Percentiles rank a stretch among this genome's conserved stretches.
These are phyloP conservation scores for Leccinum barrowsii DNA, from an alignment of 768 basidiomycete genomes.

Conservation along the genomic window DNA sequence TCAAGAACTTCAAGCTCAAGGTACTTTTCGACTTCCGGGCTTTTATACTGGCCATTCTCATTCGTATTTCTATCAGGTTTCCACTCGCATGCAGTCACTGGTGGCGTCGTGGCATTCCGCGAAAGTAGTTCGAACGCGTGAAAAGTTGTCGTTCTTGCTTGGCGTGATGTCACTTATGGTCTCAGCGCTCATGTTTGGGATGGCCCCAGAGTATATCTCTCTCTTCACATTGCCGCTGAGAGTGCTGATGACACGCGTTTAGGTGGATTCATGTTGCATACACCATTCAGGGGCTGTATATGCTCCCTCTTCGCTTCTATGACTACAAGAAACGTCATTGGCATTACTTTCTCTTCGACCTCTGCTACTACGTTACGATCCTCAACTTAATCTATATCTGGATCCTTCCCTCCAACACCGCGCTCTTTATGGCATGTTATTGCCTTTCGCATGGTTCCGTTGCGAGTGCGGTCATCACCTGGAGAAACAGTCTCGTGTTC, in stretches of 20 bases:
- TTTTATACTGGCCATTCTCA: constrained; percentile 2
- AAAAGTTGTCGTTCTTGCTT: constrained; percentile 88
- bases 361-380: constrained; percentile 92
- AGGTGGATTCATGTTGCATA: constrained; percentile 91
- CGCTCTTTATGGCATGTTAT: constrained; percentile 89
- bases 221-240: not conserved
- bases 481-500: constrained; percentile 98
- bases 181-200: constrained; percentile 84
- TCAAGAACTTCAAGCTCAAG: constrained; percentile 84
- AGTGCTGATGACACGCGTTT: constrained; percentile 12
- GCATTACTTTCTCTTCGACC: constrained; percentile 92
- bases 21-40: constrained; percentile 36
- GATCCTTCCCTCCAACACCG: constrained; percentile 73
- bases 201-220: constrained; percentile 69
- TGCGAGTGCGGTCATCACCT: constrained; percentile 94
- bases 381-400: constrained; percentile 92
- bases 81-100: constrained; percentile 74
- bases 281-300: constrained; percentile 70
- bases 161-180: constrained; percentile 88
- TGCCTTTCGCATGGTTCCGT: constrained; percentile 88
- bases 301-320: constrained; percentile 80
- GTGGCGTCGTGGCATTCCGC: constrained; percentile 89
- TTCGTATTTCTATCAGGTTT: constrained; percentile 56
- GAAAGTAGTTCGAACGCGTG: constrained; percentile 76
- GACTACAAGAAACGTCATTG: constrained; percentile 89